These are phyloP conservation scores for Rhynchospora tenuis DNA, from an alignment of 176 grass and related monocot genomes.

Conservation along the genomic window DNA sequence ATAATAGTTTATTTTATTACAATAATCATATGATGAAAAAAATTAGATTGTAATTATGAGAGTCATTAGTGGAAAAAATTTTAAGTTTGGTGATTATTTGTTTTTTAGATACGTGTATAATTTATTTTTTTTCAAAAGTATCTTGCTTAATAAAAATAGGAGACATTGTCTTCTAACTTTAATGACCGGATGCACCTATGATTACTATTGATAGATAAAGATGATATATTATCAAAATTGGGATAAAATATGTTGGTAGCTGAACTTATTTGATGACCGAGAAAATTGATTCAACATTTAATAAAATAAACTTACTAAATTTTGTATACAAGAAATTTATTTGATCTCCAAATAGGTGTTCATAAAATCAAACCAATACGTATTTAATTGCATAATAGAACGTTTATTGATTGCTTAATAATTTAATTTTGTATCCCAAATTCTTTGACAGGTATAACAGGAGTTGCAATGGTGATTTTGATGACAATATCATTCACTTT, in stretches of 20 bases:
- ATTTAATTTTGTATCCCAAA: neutral
- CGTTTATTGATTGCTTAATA: neutral
- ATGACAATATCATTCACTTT: constrained; percentile 92
- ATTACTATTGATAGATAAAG: neutral
- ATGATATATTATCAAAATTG: neutral
- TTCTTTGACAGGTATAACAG: constrained; percentile 38
- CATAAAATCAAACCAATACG: neutral
- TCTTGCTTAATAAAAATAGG: no score
- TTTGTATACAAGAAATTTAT: neutral
- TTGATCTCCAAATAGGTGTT: neutral
- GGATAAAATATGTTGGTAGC: neutral
- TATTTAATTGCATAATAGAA: no score
- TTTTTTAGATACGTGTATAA: no score
- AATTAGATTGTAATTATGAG: no score
- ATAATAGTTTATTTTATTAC: no score
- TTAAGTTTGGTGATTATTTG: no score
- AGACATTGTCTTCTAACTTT: no score
- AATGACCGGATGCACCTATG: no score
- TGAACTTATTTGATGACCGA: neutral
- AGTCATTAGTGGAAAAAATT: no score
- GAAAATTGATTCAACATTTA: neutral
- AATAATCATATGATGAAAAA: no score
- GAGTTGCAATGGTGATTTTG: constrained; percentile 69
- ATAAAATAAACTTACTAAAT: neutral
- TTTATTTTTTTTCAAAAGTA: no score